phyloP scores from a whole-genome alignment of 2,329 filamentous ascomycete species.

The Erysiphe neolycopersici region DNA sequence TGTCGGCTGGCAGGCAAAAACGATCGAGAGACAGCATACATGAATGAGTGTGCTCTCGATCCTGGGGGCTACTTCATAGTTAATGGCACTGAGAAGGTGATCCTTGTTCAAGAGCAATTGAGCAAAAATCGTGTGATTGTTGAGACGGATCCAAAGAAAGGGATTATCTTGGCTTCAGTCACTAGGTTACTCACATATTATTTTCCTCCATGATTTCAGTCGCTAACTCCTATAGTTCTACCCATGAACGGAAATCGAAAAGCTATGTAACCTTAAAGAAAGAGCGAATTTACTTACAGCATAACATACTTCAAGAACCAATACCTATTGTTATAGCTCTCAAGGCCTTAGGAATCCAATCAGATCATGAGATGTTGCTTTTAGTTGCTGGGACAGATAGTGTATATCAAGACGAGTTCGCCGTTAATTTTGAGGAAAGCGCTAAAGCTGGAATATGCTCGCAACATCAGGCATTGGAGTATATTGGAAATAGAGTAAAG shows the following conservation, averaged over 20 bases:
- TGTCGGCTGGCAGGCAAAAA: conserved; percentile 65
- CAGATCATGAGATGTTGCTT: conserved; percentile 82
- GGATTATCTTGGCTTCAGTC: conserved; percentile 80
- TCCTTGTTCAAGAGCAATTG: conserved; percentile 89
- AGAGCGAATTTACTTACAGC: conserved; percentile 63
- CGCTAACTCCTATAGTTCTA: conserved; percentile 35
- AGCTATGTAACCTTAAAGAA: conserved; percentile 91
- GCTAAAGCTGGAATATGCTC: conserved; percentile 65
- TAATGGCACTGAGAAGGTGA: conserved; percentile 93
- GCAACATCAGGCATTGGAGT: conserved; percentile 86
- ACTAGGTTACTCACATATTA: conserved; percentile 25
- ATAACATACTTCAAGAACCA: conserved; percentile 80
- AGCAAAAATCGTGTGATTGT: conserved; percentile 99
- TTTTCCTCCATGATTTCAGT: conserved; percentile 2
- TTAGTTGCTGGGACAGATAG: conserved; percentile 72
- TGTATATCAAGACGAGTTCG: conserved; percentile 80
- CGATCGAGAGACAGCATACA: conserved; percentile 64
- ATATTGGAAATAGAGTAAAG: conserved; percentile 65
- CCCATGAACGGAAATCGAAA: conserved; percentile 92
- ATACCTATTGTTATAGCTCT: conserved; percentile 87
- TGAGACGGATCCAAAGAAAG: conserved; percentile 76
- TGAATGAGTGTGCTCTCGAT: conserved; percentile 90
- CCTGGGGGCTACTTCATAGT: conserved; percentile 97
- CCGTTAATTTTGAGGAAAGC: conserved; percentile 84
- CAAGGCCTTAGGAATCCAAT: conserved; percentile 79